Evolutionary conservation across 352 stramenopile species (phyloP).

Genomic region (Halophytophthora batemanensis): DNA sequence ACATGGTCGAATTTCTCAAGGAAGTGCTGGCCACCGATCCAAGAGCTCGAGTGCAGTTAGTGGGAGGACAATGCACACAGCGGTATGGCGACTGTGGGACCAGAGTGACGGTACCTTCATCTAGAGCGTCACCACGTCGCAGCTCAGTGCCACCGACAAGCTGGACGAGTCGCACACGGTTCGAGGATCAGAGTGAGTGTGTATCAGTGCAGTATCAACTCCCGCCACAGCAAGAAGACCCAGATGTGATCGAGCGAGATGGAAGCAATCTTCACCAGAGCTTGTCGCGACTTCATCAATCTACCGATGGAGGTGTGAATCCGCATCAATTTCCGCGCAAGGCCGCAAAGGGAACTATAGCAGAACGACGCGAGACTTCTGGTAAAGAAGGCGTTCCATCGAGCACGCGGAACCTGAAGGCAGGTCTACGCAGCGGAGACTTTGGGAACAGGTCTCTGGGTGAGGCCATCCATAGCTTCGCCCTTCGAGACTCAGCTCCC

Average conservation of each 20-base stretch:
- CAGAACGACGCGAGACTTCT: not conserved
- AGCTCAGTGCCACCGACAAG: not conserved
- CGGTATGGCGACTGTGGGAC: not conserved
- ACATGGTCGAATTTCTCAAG: constrained; percentile 50
- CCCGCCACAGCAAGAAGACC: constrained; percentile 58
- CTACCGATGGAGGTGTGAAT: not conserved
- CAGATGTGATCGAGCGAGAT: constrained; percentile 20
- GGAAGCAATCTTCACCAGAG: not conserved
- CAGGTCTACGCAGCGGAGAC: constrained; percentile 43
- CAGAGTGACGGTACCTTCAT: too few relatives aligned
- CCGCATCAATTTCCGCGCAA: not conserved
- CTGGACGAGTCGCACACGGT: constrained; percentile 6
- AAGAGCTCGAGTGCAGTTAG: constrained; percentile 17
- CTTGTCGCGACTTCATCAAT: constrained; percentile 1
- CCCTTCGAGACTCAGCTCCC: constrained; percentile 29
- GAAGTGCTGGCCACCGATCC: constrained; percentile 52
- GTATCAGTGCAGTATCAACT: constrained; percentile 26
- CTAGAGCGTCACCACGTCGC: constrained; percentile 4
- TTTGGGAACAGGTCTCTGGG: constrained; percentile 64
- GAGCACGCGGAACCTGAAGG: constrained; percentile 10
- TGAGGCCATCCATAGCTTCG: constrained; percentile 55
- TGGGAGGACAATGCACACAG: constrained; percentile 6
- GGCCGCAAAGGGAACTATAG: constrained; percentile 1
- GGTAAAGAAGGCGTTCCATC: constrained; percentile 1
- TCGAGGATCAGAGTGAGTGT: constrained; percentile 2